These are phyloP conservation scores for Syzygium jambos DNA, from an alignment of 345 rosid genomes.

Conservation along the genomic window DNA sequence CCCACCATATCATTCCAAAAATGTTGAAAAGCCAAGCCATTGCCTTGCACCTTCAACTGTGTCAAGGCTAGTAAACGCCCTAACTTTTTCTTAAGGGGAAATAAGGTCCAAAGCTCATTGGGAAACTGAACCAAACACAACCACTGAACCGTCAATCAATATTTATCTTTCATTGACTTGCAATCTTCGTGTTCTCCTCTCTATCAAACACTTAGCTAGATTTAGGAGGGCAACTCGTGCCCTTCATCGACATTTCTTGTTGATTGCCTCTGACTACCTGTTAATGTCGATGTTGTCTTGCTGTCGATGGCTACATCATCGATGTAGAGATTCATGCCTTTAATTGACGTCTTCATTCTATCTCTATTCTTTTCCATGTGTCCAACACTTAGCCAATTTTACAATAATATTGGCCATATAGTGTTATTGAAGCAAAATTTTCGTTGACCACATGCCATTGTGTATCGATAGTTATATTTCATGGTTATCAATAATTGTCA, in stretches of 20 bases:
- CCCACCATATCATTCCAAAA: too few species aligned
- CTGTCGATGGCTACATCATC: not conserved
- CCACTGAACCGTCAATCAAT: not conserved
- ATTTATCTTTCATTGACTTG: not conserved
- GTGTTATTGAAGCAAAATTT: not conserved
- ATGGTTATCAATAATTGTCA: not conserved
- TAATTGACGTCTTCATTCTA: not conserved
- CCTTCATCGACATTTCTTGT: not conserved
- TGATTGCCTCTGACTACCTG: not conserved
- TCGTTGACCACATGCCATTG: fast-evolving
- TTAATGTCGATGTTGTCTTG: not conserved
- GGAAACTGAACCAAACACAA: too few species aligned
- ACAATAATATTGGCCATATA: not conserved
- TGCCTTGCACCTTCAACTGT: too few species aligned
- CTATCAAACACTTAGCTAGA: not conserved
- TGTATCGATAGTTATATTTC: not conserved
- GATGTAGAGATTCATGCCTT: not conserved
- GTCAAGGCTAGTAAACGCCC: too few species aligned
- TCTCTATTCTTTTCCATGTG: not conserved
- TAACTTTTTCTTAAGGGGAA: too few species aligned
- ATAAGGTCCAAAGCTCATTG: too few species aligned
- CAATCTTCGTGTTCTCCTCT: not conserved
- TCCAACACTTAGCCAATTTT: not conserved
- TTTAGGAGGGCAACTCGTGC: not conserved
- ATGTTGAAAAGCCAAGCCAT: too few species aligned